Conservation (phyloP, 345 rosid genomes). For the Salix brachista region DNA sequence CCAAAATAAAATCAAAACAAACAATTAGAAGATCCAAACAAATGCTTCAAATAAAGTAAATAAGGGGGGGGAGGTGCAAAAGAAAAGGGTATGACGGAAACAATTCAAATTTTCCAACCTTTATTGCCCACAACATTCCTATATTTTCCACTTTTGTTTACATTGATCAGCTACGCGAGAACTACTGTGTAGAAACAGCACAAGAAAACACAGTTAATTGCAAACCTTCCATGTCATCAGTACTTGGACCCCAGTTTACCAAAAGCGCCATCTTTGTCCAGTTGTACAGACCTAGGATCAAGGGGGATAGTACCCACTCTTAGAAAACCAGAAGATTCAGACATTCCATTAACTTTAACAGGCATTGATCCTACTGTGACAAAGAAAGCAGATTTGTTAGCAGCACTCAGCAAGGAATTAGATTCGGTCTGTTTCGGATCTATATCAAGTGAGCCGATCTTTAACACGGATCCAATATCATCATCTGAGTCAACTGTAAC, state of each 20-base stretch:
- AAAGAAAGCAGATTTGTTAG: constrained; percentile 16
- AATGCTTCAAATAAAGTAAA: not conserved
- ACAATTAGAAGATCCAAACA: not conserved
- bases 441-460: constrained; percentile 34
- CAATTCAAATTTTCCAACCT: not conserved
- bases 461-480: constrained; percentile 19
- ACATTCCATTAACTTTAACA: constrained; percentile 56
- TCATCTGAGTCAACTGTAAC: constrained; percentile 16
- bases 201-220: constrained; percentile 1
- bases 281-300: constrained; percentile 44
- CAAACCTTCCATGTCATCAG: constrained; percentile 7
- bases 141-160: not conserved
- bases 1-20: not conserved
- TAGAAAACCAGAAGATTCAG: constrained; percentile 39
- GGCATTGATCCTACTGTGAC: constrained; percentile 71
- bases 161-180: constrained; percentile 6
- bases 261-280: constrained; percentile 22
- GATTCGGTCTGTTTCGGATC: constrained; percentile 29
- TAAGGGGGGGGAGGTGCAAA: not conserved
- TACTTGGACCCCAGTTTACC: constrained; percentile 16
- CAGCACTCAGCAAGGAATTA: constrained; percentile 9
- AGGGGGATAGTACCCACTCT: constrained; percentile 66
- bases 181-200: not conserved
- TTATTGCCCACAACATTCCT: not conserved
- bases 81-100: not conserved